A percentile compares a stretch with the other conserved stretches of the same genome.
Evolutionary conservation across 2,329 filamentous ascomycete genomes (phyloP).

Genomic region (Trichoderma lentiforme): DNA sequence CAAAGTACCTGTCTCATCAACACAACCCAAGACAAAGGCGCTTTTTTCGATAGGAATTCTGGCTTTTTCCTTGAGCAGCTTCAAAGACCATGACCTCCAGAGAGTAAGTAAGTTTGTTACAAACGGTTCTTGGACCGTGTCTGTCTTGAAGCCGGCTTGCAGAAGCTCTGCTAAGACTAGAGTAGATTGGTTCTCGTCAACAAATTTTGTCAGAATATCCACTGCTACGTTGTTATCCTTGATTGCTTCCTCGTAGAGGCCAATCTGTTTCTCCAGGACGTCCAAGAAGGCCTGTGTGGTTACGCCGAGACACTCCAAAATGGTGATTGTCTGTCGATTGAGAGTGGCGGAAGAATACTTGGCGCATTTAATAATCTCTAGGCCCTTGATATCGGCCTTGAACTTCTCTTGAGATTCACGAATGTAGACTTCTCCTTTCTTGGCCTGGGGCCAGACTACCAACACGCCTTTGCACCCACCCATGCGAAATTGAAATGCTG

Average conservation of each 20-base stretch:
- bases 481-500: conserved; percentile 86
- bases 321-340: conserved; percentile 84
- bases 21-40: conserved; percentile 82
- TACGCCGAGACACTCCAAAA: conserved; percentile 78
- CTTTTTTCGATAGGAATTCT: conserved; percentile 78
- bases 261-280: conserved; percentile 66
- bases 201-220: conserved; percentile 65
- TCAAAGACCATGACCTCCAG: conserved; percentile 87
- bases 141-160: conserved; percentile 70
- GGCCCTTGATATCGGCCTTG: conserved; percentile 60
- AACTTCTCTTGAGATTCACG: conserved; percentile 90
- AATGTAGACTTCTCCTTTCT: conserved; percentile 68
- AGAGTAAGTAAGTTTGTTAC: conserved; percentile 72
- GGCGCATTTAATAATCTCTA: conserved; percentile 85
- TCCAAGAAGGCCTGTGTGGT: conserved; percentile 60
- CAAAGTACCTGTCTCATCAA: conserved; percentile 78
- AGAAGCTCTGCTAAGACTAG: conserved; percentile 73
- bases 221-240: conserved; percentile 60
- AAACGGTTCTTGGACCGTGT: conserved; percentile 68
- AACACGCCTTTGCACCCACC: conserved; percentile 91
- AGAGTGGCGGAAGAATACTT: conserved; percentile 73
- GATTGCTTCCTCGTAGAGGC: conserved; percentile 68
- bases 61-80: conserved; percentile 88
- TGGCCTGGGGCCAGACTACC: conserved; percentile 66
- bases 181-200: conserved; percentile 83